Evolutionary conservation across 371 early-diverging fungal species (phyloP), one percentile per base, ranked within the genome.

Genomic region (Actinomortierella wolfii): DNA sequence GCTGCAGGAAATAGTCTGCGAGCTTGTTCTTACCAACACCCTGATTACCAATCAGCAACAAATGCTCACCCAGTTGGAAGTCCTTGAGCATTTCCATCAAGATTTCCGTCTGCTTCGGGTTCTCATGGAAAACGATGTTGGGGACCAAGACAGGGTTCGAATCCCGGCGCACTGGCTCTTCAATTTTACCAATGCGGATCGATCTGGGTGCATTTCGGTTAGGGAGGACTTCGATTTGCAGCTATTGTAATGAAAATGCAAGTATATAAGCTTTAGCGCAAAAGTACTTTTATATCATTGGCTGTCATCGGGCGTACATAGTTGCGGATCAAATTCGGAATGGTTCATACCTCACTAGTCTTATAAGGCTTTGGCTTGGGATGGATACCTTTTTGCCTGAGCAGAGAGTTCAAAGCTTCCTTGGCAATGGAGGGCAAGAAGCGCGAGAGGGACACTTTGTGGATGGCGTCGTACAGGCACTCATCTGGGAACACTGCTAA

Each of bases 21-120:
- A 90, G 65, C 60, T 89, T 90, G 80, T 94, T 94, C 73, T 94
- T 94, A 39, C 94, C 94, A 0, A 92, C 92, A 55, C 94, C 94
- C 63, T 94, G 94, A 61, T 92, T 94, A 58, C 89, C 88, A 53
- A 86, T 85, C 45, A 88, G 60, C 5, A 92, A 67, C 44, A 94
- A 76, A 66, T 91, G 92, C 57, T 93, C 92, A 21, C 92, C 82
- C 13, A 90, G 63, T 29, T 82, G 85, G 60, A 83, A 90, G 58
- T 91, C 92, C 68, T 88, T 85, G 45, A 88, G 79, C 86, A 89
- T 85, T 47, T 90, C 89, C 54, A 80, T 78, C 60, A 94, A 66
- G 39, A 92, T 82, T 43, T 83, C 80, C 2, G 86, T 84, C 53
- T 94, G 94, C 25, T 84, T 80, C 48, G 88, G 86, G 61, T 94